Evolutionary conservation across 2,329 filamentous ascomycete genomes (phyloP).

Genomic region (Ceratocystis colombiana): DNA sequence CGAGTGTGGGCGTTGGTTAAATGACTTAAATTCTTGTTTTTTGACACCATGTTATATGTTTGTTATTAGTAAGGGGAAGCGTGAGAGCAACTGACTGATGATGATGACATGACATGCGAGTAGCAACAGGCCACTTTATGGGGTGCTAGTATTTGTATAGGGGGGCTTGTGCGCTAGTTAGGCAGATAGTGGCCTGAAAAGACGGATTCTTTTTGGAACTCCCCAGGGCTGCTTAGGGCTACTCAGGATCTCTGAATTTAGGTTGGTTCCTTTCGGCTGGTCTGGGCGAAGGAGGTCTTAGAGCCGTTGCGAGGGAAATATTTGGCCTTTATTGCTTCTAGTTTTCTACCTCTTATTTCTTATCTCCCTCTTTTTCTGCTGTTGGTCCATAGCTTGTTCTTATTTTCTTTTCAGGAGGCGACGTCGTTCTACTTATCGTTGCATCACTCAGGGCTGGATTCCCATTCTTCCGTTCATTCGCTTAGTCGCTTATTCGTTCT

Average conservation of each 20-base stretch:
- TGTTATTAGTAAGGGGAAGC: neutral
- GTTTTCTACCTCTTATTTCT: neutral
- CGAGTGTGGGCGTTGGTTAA: constrained; percentile 10
- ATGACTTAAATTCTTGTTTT: neutral
- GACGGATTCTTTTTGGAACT: neutral
- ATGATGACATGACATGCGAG: neutral
- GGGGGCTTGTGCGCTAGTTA: neutral
- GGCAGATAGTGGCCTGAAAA: neutral
- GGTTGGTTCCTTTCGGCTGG: neutral
- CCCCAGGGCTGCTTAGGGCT: neutral
- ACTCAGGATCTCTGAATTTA: neutral
- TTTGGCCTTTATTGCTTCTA: constrained; percentile 7
- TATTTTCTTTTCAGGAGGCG: neutral
- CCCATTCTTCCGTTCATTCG: neutral
- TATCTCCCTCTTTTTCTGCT: neutral
- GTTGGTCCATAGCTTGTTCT: neutral
- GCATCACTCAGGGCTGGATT: constrained; percentile 7
- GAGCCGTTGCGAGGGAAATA: constrained; percentile 2
- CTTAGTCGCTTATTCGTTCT: neutral
- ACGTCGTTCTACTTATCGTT: neutral
- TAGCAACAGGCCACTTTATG: constrained; percentile 5
- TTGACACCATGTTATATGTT: neutral
- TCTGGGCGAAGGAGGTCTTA: constrained; percentile 6
- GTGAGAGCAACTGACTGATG: neutral
- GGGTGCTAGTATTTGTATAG: neutral